Conservation (phyloP, 495 filamentous ascomycete genomes). For the Choiromyces venosus region DNA sequence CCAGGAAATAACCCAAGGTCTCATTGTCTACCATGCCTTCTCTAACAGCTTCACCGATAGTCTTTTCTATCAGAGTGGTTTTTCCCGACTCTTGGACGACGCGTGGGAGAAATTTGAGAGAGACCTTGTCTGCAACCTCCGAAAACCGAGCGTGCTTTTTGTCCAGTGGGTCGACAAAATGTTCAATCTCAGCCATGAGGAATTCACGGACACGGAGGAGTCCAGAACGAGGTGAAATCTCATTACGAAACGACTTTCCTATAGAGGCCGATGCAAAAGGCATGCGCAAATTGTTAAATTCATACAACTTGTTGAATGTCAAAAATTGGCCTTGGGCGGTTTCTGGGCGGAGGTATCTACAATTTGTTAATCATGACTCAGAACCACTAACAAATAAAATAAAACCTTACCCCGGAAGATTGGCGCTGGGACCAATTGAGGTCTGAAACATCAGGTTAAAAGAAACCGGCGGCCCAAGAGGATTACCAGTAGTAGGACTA, state of each 20-base stretch:
- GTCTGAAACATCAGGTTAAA: conserved; percentile 82
- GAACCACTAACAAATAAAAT: neutral
- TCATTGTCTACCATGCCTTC: conserved; percentile 61
- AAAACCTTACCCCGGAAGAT: conserved; percentile 44
- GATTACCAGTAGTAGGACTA: conserved; percentile 58
- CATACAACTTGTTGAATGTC: conserved; percentile 69
- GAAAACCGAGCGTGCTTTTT: conserved; percentile 68
- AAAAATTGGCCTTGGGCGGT: conserved; percentile 73
- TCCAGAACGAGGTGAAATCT: conserved; percentile 68
- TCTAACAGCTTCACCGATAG: conserved; percentile 58
- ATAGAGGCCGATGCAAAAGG: conserved; percentile 74
- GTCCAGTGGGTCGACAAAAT: conserved; percentile 68
- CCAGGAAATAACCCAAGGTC: conserved; percentile 65
- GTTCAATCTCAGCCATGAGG: conserved; percentile 78
- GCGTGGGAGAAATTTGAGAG: conserved; percentile 56
- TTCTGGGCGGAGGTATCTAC: conserved; percentile 60
- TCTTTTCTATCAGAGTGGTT: conserved; percentile 50
- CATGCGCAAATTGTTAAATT: conserved; percentile 67
- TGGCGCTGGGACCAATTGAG: conserved; percentile 62
- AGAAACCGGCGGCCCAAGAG: conserved; percentile 57
- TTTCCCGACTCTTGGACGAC: conserved; percentile 58
- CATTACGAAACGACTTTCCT: conserved; percentile 73
- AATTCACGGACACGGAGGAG: conserved; percentile 75
- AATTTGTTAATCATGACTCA: neutral
- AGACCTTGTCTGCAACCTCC: conserved; percentile 57